phyloP scores from a whole-genome alignment of 176 grass and related monocot genomes.

The Eragrostis curvula region DNA sequence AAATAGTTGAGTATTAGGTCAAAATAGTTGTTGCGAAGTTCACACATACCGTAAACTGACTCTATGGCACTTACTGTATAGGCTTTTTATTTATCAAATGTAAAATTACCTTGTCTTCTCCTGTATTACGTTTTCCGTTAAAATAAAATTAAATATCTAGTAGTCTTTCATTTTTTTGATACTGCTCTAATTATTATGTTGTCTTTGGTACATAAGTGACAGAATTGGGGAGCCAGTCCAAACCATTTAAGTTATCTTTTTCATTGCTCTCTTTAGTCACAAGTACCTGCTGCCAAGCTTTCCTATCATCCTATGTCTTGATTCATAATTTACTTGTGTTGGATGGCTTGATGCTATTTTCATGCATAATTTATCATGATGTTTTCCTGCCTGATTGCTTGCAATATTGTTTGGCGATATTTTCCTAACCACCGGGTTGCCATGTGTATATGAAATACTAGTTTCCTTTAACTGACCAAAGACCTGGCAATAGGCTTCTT shows the following conservation, averaged over 20 bases:
- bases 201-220: conserved; percentile 21
- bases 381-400: conserved; percentile 9
- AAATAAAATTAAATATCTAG: conserved; percentile 26
- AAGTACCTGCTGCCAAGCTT: conserved; percentile 3
- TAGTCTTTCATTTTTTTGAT: neutral
- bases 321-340: neutral
- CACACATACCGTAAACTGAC: neutral
- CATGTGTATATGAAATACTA: conserved; percentile 2
- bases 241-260: conserved; percentile 1
- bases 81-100: neutral
- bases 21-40: too few species aligned
- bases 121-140: neutral
- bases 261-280: neutral
- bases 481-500: neutral
- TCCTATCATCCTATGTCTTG: neutral
- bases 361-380: conserved; percentile 9
- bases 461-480: conserved; percentile 29
- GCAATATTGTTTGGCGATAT: neutral
- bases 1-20: too few species aligned
- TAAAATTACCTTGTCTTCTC: conserved; percentile 1
- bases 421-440: neutral
- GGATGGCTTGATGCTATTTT: conserved; percentile 6
- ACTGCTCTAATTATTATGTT: conserved; percentile 9
- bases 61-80: neutral
- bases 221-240: neutral